phyloP scores from a whole-genome alignment of 805 yeast genomes.

The Ogataea pini region DNA sequence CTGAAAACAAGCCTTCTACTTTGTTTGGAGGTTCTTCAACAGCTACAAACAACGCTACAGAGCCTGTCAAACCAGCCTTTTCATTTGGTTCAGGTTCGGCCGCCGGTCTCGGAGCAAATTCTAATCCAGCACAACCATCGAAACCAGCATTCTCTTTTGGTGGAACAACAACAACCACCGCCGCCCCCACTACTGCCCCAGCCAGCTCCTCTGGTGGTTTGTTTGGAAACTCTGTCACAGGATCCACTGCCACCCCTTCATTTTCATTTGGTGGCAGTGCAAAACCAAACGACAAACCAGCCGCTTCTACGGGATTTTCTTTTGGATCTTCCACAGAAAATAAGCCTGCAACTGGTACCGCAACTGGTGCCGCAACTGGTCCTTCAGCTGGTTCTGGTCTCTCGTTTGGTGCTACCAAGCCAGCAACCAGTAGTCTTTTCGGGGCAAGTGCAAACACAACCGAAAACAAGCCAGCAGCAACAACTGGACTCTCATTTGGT shows the following conservation, averaged over 20 bases:
- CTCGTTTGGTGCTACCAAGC: constrained; percentile 16
- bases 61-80: constrained; percentile 14
- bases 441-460: not conserved
- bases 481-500: constrained; percentile 13
- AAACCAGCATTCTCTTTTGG: constrained; percentile 9
- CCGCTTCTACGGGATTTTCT: not conserved
- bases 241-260: not conserved
- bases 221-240: not conserved
- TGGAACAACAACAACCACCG: not conserved
- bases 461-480: not conserved
- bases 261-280: constrained; percentile 11
- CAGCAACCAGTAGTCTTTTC: not conserved
- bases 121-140: not conserved
- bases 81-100: constrained; percentile 7
- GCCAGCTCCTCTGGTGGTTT: not conserved
- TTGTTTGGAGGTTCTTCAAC: constrained; percentile 23
- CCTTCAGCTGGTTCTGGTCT: constrained; percentile 6
- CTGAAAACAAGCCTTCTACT: constrained; percentile 20
- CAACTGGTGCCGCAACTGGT: constrained; percentile 2
- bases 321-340: not conserved
- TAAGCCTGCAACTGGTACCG: constrained; percentile 3
- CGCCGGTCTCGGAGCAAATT: not conserved
- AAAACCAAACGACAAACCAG: constrained; percentile 6
- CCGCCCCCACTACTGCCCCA: not conserved
- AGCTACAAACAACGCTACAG: constrained; percentile 3